Evolutionary conservation across 2,329 filamentous ascomycete species (phyloP).

Genomic region (Westerdykella sp.): DNA sequence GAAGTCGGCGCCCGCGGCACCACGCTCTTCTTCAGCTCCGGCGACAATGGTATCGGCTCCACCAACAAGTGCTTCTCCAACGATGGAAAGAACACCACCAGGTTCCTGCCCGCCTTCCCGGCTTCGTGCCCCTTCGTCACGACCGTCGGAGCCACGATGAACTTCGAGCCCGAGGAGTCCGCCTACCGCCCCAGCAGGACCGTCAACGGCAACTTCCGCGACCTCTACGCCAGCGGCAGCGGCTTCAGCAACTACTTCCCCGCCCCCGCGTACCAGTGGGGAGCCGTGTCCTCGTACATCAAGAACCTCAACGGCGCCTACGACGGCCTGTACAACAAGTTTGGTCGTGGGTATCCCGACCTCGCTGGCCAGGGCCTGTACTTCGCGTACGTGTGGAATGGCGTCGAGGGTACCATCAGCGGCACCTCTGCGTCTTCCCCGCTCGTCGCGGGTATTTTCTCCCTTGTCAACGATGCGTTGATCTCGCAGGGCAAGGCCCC

Average conservation of each 20-base stretch:
- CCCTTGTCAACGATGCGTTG: constrained; percentile 57
- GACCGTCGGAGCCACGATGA: constrained; percentile 55
- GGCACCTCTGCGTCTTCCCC: constrained; percentile 55
- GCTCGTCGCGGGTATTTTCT: constrained; percentile 52
- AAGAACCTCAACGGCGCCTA: constrained; percentile 37
- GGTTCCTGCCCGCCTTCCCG: constrained; percentile 59
- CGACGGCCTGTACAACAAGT: constrained; percentile 45
- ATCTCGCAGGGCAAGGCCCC: constrained; percentile 45
- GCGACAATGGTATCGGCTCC: constrained; percentile 54
- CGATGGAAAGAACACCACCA: constrained; percentile 51
- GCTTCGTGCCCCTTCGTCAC: constrained; percentile 64
- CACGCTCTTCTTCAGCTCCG: constrained; percentile 57
- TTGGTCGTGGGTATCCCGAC: constrained; percentile 58
- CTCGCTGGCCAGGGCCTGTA: constrained; percentile 54
- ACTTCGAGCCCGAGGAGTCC: constrained; percentile 49
- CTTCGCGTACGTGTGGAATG: constrained; percentile 42
- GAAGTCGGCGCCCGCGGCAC: constrained; percentile 63
- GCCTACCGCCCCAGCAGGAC: constrained; percentile 34
- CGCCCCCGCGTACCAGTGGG: constrained; percentile 45
- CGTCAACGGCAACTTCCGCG: constrained; percentile 33
- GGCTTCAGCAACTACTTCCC: constrained; percentile 49
- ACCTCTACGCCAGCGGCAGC: constrained; percentile 48
- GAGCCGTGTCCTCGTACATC: constrained; percentile 43
- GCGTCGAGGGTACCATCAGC: constrained; percentile 37
- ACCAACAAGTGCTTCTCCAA: constrained; percentile 52